Conservation (phyloP, 345 rosid species). For the Hevea brasiliensis region DNA sequence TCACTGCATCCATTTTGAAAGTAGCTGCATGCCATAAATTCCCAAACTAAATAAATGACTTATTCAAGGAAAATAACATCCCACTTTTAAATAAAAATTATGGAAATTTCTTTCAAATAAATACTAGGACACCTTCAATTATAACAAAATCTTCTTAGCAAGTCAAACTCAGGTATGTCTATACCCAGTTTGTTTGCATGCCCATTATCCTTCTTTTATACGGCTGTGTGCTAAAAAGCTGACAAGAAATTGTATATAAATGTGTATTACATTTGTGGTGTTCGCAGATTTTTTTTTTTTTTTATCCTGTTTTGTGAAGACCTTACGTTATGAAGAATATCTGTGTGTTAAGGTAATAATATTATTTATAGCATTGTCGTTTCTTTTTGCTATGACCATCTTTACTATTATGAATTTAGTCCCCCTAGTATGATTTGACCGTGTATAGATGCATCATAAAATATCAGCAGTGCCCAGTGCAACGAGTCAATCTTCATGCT, state of each 20-base stretch:
- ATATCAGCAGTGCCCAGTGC: background rate
- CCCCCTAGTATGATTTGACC: background rate
- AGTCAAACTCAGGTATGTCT: background rate
- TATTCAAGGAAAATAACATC: background rate
- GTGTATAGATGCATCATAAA: background rate
- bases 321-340: conserved; percentile 71
- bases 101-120: background rate
- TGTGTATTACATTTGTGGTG: conserved; percentile 7
- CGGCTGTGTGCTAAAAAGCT: too few species aligned
- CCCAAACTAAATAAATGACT: background rate
- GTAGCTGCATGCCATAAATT: background rate
- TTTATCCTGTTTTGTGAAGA: conserved; percentile 79
- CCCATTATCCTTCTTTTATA: background rate
- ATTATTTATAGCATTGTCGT: background rate
- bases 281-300: conserved; percentile 65
- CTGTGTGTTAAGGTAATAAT: conserved; percentile 63
- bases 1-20: background rate
- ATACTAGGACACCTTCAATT: background rate
- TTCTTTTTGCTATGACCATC: background rate
- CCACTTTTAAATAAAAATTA: background rate
- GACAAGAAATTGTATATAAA: background rate
- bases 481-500: too few species aligned
- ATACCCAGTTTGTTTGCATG: background rate
- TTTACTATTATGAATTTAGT: background rate
- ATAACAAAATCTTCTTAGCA: background rate